These are phyloP conservation scores for Neopestalotiopsis rosae DNA, from an alignment of 2,329 filamentous ascomycete species.

Conservation along the genomic window DNA sequence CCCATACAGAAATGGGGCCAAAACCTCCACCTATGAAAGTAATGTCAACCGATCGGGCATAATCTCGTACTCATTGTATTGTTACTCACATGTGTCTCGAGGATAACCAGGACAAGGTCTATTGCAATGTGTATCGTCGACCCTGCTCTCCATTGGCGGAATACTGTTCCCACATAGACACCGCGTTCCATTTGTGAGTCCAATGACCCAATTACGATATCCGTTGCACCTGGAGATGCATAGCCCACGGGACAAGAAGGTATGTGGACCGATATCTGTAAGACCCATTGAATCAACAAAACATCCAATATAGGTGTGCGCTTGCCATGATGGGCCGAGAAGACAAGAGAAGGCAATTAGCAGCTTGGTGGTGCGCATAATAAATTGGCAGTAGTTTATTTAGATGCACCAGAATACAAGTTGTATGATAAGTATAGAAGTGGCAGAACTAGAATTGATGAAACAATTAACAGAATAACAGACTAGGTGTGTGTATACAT, in stretches of 20 bases:
- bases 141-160: conserved; percentile 18
- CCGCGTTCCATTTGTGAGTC: conserved; percentile 24
- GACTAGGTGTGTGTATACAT: no score
- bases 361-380: neutral
- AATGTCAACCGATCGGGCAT: neutral
- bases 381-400: neutral
- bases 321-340: neutral
- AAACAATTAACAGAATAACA: no score
- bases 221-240: conserved; percentile 15
- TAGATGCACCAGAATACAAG: no score
- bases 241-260: conserved; percentile 23
- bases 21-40: neutral
- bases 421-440: no score
- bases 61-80: neutral
- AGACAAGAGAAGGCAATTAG: neutral
- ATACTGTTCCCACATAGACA: conserved; percentile 26
- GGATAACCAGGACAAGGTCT: conserved; percentile 24
- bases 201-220: conserved; percentile 18
- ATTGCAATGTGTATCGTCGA: conserved; percentile 25
- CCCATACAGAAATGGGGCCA: conserved; percentile 6
- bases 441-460: no score
- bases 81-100: conserved; percentile 16
- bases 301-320: conserved; percentile 23
- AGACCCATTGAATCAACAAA: conserved; percentile 21
- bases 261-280: neutral